Evolutionary conservation across 2,329 filamentous ascomycete species (phyloP).

Genomic region (Xylariomycetidae sp.): DNA sequence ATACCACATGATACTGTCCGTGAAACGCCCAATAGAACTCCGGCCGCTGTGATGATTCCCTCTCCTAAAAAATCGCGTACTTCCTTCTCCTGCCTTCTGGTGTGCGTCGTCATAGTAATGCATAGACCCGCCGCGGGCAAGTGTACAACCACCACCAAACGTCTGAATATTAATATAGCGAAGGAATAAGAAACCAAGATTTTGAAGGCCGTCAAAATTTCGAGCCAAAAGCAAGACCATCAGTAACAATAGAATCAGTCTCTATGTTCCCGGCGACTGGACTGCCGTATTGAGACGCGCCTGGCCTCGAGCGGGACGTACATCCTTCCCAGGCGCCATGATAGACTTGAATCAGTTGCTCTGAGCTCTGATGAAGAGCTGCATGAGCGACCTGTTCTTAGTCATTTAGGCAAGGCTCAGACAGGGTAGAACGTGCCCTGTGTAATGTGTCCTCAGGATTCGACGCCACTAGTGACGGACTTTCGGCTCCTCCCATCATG

Average conservation of each 20-base stretch:
- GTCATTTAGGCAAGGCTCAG: conserved; percentile 32
- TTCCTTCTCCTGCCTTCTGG: too few species aligned
- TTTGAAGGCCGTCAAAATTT: too few species aligned
- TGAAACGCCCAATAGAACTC: conserved; percentile 27
- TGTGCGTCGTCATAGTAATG: conserved; percentile 19
- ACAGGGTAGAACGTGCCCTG: conserved; percentile 46
- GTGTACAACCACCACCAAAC: conserved; percentile 15
- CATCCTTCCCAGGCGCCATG: too few species aligned
- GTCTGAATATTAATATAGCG: conserved; percentile 15
- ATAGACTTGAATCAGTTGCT: conserved; percentile 28
- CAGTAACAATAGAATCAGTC: too few species aligned
- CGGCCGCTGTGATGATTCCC: conserved; percentile 16
- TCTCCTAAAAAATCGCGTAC: too few species aligned
- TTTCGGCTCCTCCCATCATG: conserved; percentile 53
- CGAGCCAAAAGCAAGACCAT: too few species aligned
- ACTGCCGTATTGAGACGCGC: too few species aligned
- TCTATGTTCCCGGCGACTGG: too few species aligned
- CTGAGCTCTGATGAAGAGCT: conserved; percentile 29
- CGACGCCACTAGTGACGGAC: conserved; percentile 57
- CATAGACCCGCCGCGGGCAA: conserved; percentile 16
- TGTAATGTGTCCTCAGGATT: conserved; percentile 54
- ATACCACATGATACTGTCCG: too few species aligned
- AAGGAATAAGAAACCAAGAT: conserved; percentile 20
- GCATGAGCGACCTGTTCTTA: conserved; percentile 19
- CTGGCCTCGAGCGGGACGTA: too few species aligned